Conservation (phyloP, 2,329 filamentous ascomycete genomes). For the Westerdykella ornata region DNA sequence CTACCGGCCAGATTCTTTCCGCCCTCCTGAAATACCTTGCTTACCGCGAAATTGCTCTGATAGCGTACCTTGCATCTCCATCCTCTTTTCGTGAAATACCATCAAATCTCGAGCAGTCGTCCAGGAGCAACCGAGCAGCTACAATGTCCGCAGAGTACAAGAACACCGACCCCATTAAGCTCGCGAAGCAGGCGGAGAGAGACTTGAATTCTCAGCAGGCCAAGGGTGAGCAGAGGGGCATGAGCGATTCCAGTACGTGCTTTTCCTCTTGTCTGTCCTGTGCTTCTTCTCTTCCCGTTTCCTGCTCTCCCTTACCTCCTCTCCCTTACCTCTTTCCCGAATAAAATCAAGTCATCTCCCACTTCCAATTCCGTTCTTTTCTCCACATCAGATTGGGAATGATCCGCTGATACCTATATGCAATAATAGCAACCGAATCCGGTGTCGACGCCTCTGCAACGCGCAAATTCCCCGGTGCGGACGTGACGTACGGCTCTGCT, state of each 20-base stretch:
- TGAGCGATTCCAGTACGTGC: constrained; percentile 36
- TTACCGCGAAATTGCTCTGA: neutral
- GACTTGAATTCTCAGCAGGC: constrained; percentile 42
- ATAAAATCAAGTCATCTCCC: neutral
- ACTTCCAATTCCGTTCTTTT: neutral
- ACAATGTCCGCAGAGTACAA: constrained; percentile 42
- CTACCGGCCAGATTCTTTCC: too few species aligned
- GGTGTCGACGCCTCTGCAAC: constrained; percentile 42
- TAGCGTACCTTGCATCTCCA: neutral
- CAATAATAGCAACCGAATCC: constrained; percentile 39
- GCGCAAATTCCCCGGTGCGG: constrained; percentile 41
- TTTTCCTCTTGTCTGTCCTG: neutral
- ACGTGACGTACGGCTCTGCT: constrained; percentile 40
- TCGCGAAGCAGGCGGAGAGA: constrained; percentile 45
- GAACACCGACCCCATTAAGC: constrained; percentile 37
- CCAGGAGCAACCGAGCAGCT: too few species aligned
- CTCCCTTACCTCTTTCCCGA: neutral
- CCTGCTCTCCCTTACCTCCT: neutral
- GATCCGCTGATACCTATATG: neutral
- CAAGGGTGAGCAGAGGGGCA: constrained; percentile 8
- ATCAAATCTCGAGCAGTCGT: neutral
- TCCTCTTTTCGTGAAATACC: neutral
- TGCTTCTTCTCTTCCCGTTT: neutral
- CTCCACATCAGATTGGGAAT: neutral
- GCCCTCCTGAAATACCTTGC: too few species aligned